Evolutionary conservation across 2,329 filamentous ascomycete species (phyloP).

Genomic region (Hirsutella rhossiliensis): DNA sequence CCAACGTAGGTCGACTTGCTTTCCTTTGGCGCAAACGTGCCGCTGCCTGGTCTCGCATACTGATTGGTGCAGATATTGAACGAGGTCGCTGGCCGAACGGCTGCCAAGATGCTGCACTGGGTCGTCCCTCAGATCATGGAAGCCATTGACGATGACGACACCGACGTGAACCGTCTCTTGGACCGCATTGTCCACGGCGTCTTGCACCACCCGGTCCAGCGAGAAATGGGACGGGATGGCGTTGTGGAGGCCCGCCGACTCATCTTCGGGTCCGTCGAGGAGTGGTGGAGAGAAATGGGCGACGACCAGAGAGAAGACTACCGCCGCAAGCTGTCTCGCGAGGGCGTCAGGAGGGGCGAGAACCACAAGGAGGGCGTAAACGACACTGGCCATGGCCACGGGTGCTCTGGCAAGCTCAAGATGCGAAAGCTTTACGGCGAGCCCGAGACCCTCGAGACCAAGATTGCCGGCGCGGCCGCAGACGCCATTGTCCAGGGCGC

Average conservation of each 20-base stretch:
- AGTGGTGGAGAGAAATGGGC: constrained; percentile 68
- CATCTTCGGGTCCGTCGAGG: constrained; percentile 70
- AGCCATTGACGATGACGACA: constrained; percentile 68
- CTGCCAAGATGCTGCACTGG: constrained; percentile 70
- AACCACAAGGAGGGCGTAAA: constrained; percentile 83
- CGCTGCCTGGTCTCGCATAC: background rate
- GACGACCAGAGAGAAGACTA: constrained; percentile 53
- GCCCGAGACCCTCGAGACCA: constrained; percentile 38
- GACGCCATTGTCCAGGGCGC: constrained; percentile 46
- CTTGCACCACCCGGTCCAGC: constrained; percentile 78
- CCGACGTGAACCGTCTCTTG: constrained; percentile 58
- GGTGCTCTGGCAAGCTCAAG: constrained; percentile 65
- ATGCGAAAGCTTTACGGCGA: constrained; percentile 56
- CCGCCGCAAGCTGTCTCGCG: constrained; percentile 61
- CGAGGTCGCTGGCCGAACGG: constrained; percentile 74
- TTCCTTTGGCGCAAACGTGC: no score
- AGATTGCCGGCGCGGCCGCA: constrained; percentile 43
- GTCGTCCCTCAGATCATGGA: constrained; percentile 81
- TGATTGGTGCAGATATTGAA: constrained; percentile 52
- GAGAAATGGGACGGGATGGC: constrained; percentile 56
- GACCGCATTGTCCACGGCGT: constrained; percentile 71
- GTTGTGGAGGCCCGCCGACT: constrained; percentile 57
- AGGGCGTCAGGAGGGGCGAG: constrained; percentile 62
- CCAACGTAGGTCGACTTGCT: constrained; percentile 44
- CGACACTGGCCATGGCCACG: constrained; percentile 76